These are phyloP conservation scores for Ceratocystis huliohia DNA, from an alignment of 2,329 filamentous ascomycete genomes.

Conservation along the genomic window DNA sequence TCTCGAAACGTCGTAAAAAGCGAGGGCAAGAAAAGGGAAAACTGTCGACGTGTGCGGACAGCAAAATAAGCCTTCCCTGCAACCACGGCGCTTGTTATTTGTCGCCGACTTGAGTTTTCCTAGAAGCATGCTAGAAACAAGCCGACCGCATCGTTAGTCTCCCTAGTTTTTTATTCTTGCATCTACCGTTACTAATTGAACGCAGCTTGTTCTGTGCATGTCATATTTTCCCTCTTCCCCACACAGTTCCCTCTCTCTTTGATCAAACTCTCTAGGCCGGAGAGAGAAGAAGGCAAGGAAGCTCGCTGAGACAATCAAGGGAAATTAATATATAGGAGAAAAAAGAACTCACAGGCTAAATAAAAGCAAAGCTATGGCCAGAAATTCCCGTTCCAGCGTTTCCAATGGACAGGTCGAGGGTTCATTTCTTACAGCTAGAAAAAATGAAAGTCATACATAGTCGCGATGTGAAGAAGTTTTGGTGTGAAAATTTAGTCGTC, in stretches of 20 bases:
- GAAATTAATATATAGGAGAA: neutral
- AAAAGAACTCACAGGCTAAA: neutral
- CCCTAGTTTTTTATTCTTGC: neutral
- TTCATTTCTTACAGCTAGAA: neutral
- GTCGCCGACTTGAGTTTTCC: neutral
- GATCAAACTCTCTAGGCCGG: neutral
- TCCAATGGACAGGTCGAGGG: neutral
- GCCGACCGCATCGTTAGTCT: neutral
- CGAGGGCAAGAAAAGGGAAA: neutral
- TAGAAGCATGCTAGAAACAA: neutral
- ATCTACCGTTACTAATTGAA: neutral
- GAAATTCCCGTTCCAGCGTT: neutral
- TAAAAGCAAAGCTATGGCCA: neutral
- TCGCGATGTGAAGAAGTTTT: neutral
- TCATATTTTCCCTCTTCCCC: neutral
- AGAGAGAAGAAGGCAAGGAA: neutral
- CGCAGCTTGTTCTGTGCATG: neutral
- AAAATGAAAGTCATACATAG: neutral
- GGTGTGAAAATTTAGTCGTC: neutral
- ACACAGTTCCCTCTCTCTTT: neutral
- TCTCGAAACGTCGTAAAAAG: neutral
- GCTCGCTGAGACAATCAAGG: neutral
- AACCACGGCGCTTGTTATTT: slow-evolving; percentile 1
- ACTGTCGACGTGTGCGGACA: neutral
- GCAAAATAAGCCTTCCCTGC: neutral